Evolutionary conservation across 495 filamentous ascomycete genomes (phyloP).

Genomic region (Cercophora newfieldiana): DNA sequence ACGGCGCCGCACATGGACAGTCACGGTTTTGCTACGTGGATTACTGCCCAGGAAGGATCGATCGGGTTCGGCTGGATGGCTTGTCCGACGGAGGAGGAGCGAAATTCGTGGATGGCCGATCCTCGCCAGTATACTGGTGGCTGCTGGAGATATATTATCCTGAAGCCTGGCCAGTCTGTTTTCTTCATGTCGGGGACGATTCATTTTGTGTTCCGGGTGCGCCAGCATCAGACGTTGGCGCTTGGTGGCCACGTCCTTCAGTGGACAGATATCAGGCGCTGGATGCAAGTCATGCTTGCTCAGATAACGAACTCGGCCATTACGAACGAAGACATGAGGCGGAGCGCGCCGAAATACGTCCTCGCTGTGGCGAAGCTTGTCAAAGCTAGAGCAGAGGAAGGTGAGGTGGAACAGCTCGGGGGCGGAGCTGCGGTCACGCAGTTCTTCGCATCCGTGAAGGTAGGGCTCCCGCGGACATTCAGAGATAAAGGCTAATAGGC

Average conservation of each 20-base stretch:
- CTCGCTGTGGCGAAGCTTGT: constrained; percentile 16
- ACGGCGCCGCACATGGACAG: too few relatives aligned
- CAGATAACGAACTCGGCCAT: constrained; percentile 20
- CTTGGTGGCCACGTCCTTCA: constrained; percentile 27
- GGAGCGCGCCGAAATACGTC: constrained; percentile 22
- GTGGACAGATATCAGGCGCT: constrained; percentile 25
- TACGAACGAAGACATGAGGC: constrained; percentile 26
- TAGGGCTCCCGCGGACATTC: neutral
- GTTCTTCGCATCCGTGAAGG: constrained; percentile 14
- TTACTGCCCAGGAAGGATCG: too few relatives aligned
- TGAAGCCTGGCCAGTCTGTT: constrained; percentile 32
- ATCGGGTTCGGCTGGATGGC: too few relatives aligned
- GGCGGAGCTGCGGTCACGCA: constrained; percentile 13
- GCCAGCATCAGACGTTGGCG: constrained; percentile 21
- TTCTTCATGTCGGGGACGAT: constrained; percentile 39
- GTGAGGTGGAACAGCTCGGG: constrained; percentile 15
- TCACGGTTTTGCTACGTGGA: too few relatives aligned
- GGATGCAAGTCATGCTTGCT: constrained; percentile 21
- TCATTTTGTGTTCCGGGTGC: constrained; percentile 36
- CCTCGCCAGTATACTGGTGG: constrained; percentile 26
- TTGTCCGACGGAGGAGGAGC: constrained; percentile 28
- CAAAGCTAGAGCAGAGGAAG: constrained; percentile 6
- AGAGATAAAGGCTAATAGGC: constrained; percentile 1
- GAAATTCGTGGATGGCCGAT: constrained; percentile 24
- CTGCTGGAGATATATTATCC: constrained; percentile 33